Evolutionary conservation across 768 basidiomycete species (phyloP).

Genomic region (Fomitopsis serialis): DNA sequence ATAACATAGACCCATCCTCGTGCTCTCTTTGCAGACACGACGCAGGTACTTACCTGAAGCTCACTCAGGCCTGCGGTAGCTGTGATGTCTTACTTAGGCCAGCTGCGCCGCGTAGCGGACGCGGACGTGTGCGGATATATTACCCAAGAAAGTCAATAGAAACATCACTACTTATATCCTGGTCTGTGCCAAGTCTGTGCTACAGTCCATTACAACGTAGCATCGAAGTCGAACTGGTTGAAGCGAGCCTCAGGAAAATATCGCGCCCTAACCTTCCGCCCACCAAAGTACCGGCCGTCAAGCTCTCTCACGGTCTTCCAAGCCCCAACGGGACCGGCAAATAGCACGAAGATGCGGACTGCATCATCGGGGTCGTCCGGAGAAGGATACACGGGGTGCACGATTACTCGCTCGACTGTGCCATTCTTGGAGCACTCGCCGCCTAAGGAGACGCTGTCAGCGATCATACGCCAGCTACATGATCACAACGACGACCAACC

Average conservation of each 20-base stretch:
- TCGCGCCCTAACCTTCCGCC: constrained; percentile 72
- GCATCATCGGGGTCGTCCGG: constrained; percentile 69
- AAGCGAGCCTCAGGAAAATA: constrained; percentile 71
- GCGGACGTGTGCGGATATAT: too few species aligned
- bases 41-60: too few species aligned
- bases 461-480: neutral
- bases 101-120: too few species aligned
- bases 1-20: too few species aligned
- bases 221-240: constrained; percentile 44
- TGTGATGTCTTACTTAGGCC: too few species aligned
- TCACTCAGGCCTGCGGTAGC: too few species aligned
- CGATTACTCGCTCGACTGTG: constrained; percentile 83
- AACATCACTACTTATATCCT: too few species aligned
- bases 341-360: constrained; percentile 87
- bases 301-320: constrained; percentile 95
- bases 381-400: constrained; percentile 71
- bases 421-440: constrained; percentile 90
- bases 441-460: constrained; percentile 36
- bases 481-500: constrained; percentile 39
- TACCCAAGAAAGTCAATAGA: too few species aligned
- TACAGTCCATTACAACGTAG: constrained; percentile 27
- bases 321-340: constrained; percentile 87
- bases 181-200: too few species aligned
- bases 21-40: too few species aligned
- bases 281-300: constrained; percentile 91